Conservation (phyloP, 805 yeast genomes). For the Myxozyma melibiosi region DNA sequence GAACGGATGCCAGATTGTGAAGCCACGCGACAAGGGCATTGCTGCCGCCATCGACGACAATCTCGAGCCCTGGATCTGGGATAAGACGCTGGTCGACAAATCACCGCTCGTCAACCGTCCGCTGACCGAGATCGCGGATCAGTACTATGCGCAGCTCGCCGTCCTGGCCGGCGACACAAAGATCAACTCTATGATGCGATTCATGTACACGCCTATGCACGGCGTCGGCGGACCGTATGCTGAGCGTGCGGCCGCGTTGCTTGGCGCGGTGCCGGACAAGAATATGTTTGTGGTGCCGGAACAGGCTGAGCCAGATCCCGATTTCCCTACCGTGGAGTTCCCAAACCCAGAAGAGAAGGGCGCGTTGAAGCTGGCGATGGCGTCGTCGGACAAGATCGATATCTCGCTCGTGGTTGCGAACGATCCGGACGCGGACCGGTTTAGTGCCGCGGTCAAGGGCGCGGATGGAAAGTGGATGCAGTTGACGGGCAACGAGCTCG, state of each 20-base stretch:
- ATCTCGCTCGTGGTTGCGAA: conserved; percentile 72
- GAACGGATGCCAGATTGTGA: conserved; percentile 94
- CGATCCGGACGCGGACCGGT: conserved; percentile 97
- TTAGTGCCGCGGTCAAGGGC: conserved; percentile 72
- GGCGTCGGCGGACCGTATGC: conserved; percentile 84
- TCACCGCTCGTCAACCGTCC: conserved; percentile 29
- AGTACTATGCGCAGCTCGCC: conserved; percentile 20
- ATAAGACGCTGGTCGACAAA: conserved; percentile 39
- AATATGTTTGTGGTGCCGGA: conserved; percentile 52
- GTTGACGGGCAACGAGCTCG: conserved; percentile 89
- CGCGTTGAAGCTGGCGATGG: conserved; percentile 74
- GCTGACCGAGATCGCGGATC: conserved; percentile 14
- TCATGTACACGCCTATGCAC: conserved; percentile 92
- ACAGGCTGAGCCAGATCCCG: conserved; percentile 80
- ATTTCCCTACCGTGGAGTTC: conserved; percentile 79
- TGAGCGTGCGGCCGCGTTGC: conserved; percentile 44
- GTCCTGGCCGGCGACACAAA: conserved; percentile 35
- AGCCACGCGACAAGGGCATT: conserved; percentile 82
- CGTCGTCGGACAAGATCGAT: conserved; percentile 56
- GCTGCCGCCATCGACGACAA: conserved; percentile 64
- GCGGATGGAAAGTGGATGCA: conserved; percentile 63
- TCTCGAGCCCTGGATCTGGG: conserved; percentile 61
- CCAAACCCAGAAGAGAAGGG: conserved; percentile 98
- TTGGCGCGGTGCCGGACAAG: conserved; percentile 44
- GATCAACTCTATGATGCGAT: conserved; percentile 43